Evolutionary conservation across 495 filamentous ascomycete genomes (phyloP).

Genomic region (Bacidia gigantensis): DNA sequence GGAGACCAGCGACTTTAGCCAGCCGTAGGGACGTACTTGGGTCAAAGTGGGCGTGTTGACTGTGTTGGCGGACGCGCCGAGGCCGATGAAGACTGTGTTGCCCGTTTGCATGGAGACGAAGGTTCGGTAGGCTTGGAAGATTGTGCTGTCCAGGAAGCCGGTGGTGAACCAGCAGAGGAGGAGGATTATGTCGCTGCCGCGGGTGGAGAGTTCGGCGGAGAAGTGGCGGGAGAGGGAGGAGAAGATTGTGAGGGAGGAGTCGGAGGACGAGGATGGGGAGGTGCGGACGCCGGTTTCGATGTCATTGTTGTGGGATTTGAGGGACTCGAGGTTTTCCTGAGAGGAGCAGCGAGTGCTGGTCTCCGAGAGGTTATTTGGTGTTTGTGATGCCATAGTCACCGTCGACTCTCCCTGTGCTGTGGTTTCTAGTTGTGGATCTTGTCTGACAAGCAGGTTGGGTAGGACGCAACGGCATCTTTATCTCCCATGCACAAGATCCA

Average conservation of each 20-base stretch:
- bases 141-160: constrained; percentile 45
- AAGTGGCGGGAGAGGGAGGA: constrained; percentile 2
- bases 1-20: constrained; percentile 44
- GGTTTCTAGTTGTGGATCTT: not conserved
- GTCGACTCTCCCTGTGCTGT: not conserved
- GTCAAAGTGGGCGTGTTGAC: constrained; percentile 12
- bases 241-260: not conserved
- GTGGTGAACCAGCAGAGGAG: constrained; percentile 43
- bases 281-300: not conserved
- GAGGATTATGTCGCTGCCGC: constrained; percentile 38
- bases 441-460: not conserved
- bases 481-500: not conserved
- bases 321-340: not conserved
- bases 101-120: constrained; percentile 55
- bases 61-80: constrained; percentile 35
- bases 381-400: not conserved
- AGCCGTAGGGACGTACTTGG: constrained; percentile 40
- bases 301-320: not conserved
- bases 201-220: constrained; percentile 22
- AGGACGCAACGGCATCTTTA: not conserved
- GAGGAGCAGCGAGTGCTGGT: not conserved
- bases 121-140: constrained; percentile 37
- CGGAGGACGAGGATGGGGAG: too few relatives aligned
- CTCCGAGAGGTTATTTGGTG: not conserved
- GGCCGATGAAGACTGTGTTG: constrained; percentile 52